These are phyloP conservation scores for Cladosporium oxysporum DNA, from an alignment of 2,329 filamentous ascomycete genomes.

Conservation along the genomic window DNA sequence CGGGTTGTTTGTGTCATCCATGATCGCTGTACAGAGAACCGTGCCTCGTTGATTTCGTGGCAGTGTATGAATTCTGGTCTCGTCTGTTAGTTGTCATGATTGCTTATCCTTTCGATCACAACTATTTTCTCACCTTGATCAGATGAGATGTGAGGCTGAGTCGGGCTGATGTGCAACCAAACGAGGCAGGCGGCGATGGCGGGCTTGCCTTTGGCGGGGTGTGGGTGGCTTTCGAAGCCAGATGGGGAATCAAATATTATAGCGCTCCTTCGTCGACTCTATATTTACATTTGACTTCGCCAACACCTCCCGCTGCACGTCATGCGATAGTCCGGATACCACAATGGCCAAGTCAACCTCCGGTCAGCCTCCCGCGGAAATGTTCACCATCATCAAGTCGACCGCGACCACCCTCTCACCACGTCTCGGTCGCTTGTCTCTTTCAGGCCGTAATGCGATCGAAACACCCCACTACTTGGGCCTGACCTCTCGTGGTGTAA, in stretches of 20 bases:
- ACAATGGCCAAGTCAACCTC: conserved; percentile 22
- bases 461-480: conserved; percentile 82
- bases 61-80: not conserved
- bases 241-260: not conserved
- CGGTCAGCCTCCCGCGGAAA: conserved; percentile 35
- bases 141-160: conserved; percentile 9
- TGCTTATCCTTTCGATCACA: not conserved
- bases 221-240: not conserved
- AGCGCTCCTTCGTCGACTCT: not conserved
- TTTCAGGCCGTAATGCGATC: conserved; percentile 66
- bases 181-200: not conserved
- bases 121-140: conserved; percentile 3
- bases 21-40: not conserved
- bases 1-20: conserved; percentile 15
- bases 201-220: not conserved
- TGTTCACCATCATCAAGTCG: conserved; percentile 49
- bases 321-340: conserved; percentile 4
- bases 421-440: conserved; percentile 66
- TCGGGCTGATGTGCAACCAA: not conserved
- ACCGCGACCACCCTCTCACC: conserved; percentile 48
- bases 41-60: not conserved
- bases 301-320: not conserved
- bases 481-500: conserved; percentile 75
- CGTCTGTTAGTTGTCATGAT: not conserved
- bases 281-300: conserved; percentile 12